phyloP scores from a whole-genome alignment of 2,329 filamentous ascomycete genomes.

The Capronia coronata region DNA sequence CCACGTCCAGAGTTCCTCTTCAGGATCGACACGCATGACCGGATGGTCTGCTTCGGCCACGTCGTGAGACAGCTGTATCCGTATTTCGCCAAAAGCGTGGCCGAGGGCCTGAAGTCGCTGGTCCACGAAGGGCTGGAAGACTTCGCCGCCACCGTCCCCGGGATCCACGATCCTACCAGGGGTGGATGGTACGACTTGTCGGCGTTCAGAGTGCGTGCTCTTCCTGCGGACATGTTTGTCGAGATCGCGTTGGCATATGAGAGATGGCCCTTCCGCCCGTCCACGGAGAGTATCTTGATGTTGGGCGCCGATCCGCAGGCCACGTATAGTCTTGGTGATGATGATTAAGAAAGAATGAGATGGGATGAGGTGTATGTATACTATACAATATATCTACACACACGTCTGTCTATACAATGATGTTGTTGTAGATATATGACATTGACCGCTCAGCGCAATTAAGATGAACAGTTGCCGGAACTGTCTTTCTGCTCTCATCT shows the following conservation, averaged over 20 bases:
- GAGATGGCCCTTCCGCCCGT: conserved; percentile 25
- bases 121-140: conserved; percentile 19
- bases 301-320: conserved; percentile 7
- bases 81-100: conserved; percentile 6
- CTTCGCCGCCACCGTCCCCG: conserved; percentile 23
- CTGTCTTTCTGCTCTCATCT: too few relatives aligned
- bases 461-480: too few relatives aligned
- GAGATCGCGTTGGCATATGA: conserved; percentile 27
- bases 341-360: neutral
- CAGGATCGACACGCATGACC: conserved; percentile 38
- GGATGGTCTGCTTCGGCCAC: conserved; percentile 24
- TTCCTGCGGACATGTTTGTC: conserved; percentile 21
- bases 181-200: conserved; percentile 25
- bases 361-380: neutral
- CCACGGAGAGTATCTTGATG: conserved; percentile 17
- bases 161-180: conserved; percentile 21
- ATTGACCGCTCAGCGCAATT: too few relatives aligned
- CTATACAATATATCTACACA: neutral
- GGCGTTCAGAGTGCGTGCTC: conserved; percentile 19
- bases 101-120: conserved; percentile 14
- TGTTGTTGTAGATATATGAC: too few relatives aligned
- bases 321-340: conserved; percentile 8
- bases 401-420: too few relatives aligned
- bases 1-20: conserved; percentile 52
- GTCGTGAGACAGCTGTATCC: conserved; percentile 12